Conservation (phyloP, 1,139 yeast species). For the Protomyces gravidus region DNA sequence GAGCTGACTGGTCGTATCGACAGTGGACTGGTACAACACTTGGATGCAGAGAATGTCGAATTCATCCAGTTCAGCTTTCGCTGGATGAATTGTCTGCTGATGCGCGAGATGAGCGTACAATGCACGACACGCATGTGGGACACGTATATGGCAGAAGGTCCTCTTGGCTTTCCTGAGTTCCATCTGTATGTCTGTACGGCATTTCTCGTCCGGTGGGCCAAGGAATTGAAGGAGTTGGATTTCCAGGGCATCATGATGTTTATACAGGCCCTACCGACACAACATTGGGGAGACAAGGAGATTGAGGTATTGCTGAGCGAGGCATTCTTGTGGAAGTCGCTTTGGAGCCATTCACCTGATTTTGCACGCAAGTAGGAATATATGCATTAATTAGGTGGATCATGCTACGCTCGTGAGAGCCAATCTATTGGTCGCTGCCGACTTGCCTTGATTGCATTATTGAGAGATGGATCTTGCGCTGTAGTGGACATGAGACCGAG, state of each 20-base stretch:
- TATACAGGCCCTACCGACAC: constrained; percentile 82
- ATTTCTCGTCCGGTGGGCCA: constrained; percentile 80
- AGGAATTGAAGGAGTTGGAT: constrained; percentile 74
- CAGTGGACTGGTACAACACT: constrained; percentile 63
- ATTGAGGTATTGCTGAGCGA: constrained; percentile 88
- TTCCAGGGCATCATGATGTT: constrained; percentile 91
- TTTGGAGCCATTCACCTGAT: constrained; percentile 42
- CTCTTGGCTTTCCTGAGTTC: constrained; percentile 78
- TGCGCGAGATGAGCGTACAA: constrained; percentile 81
- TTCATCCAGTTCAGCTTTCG: constrained; percentile 92
- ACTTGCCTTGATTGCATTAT: neutral
- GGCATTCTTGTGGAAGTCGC: constrained; percentile 93
- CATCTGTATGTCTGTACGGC: constrained; percentile 99
- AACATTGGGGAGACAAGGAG: constrained; percentile 80
- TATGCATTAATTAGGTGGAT: neutral
- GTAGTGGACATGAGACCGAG: constrained; percentile 59
- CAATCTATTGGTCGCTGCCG: neutral
- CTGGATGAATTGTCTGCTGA: constrained; percentile 97
- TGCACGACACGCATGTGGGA: constrained; percentile 96
- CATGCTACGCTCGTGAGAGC: neutral
- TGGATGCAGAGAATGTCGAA: constrained; percentile 75
- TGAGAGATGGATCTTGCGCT: constrained; percentile 13
- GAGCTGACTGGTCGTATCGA: constrained; percentile 80
- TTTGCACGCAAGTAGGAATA: constrained; percentile 8
- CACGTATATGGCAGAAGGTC: constrained; percentile 83